phyloP scores from a whole-genome alignment of 1,284 basidiomycete genomes.

The Sparassis latifolia region DNA sequence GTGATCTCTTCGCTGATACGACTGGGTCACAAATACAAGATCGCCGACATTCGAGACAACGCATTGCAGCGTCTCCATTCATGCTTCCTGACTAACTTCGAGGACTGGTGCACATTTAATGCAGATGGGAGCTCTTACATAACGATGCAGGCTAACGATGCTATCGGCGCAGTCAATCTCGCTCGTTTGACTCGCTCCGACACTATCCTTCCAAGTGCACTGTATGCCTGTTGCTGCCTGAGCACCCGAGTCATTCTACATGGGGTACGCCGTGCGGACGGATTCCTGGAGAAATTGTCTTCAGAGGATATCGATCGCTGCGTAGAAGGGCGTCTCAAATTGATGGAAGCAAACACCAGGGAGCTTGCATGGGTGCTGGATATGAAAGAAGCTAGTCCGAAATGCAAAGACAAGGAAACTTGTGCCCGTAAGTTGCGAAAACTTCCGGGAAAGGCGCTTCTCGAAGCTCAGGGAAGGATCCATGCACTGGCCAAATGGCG shows the following conservation, averaged over 20 bases:
- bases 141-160: not conserved
- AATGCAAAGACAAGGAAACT: not conserved
- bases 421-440: not conserved
- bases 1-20: too few species aligned
- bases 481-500: not conserved
- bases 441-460: not conserved
- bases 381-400: not conserved
- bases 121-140: not conserved
- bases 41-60: not conserved
- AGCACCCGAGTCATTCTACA: not conserved
- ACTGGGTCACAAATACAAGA: not conserved
- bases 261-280: not conserved
- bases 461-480: not conserved
- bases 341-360: not conserved
- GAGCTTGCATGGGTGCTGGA: not conserved
- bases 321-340: not conserved
- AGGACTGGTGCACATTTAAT: not conserved
- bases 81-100: not conserved
- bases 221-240: constrained; percentile 2
- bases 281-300: not conserved
- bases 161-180: not conserved
- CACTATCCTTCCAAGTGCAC: constrained; percentile 6
- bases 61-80: not conserved
- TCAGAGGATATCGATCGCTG: constrained; percentile 1
- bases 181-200: too few species aligned